Evolutionary conservation across 805 yeast species (phyloP), one percentile per base, ranked within the genome.

Genomic region (Candida michaelii): DNA sequence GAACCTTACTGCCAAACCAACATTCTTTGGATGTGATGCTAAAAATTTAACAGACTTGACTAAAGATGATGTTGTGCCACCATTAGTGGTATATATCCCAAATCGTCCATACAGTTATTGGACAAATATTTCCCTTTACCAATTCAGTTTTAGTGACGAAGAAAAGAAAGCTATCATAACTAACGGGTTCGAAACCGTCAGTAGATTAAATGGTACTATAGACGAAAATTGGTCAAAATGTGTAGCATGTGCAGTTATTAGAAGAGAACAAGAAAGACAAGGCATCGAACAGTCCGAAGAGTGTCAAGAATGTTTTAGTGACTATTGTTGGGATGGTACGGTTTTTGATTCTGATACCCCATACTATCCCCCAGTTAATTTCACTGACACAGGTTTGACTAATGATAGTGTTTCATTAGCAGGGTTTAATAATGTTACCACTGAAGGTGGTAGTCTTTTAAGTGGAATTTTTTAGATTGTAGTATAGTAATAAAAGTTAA

Each of bases 11-110:
- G 67, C 70, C 10, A 60, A 55, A 44, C 74, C 74, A 18, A 56
- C 65, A 5, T 69, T 69, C 46, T 69, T 69, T 49, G 74, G 74
- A 2, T 69, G 74, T 48, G 59, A 66, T 38, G 65, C 71, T 10
- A 38, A 46, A 3, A 67, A 67, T 47, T 55, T 65, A 50, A 63
- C 73, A 5, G 66, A 53, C 24, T 58, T 68, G 50, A 58, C 53
- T 8, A 60, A 62, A 41, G 66, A 65, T 35, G 71, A 62, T 17
- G 66, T 60, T 1, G 45, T 54, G 4, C 71, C 73, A 7, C 74
- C 74, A 0, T 43, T 69, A 16, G 65, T 69, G 25, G 53, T 69
- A 6, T 69, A 69, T 49, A 46, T 66, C 27, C 69, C 73, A 25
- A 69, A 69, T 49, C 48, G 70, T 32, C 72, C 71, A 6, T 63